Evolutionary conservation across 441 rosid genomes (phyloP), one percentile per base, ranked within the genome.

Genomic region (Cnidoscolus chayamansa): DNA sequence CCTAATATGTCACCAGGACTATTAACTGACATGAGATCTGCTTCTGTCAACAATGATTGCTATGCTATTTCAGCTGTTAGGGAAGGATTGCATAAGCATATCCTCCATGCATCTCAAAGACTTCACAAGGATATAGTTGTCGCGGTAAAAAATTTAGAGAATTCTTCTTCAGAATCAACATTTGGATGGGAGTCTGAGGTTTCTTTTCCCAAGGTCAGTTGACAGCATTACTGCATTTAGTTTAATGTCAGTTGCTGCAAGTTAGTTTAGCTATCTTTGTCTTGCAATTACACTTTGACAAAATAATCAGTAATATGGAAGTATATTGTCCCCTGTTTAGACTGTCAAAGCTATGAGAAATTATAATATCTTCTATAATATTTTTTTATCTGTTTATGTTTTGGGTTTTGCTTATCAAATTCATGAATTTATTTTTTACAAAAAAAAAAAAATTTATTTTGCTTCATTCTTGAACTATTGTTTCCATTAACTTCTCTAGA

Each of bases 1-100:
- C 99, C 97, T 0, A 74, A 72, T 58, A 75, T 91, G 72, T 81
- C 93, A 15, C 98, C 98, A 2, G 97, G 97, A 61, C 59, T 84
- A 58, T 78, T 95, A 62, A 95, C 97, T 0, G 97, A 95, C 67
- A 72, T 93, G 95, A 84, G 98, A 74, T 93, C 99, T 31, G 94
- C 97, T 53, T 91, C 98, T 3, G 96, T 93, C 62, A 95, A 95
- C 83, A 93, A 95, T 37, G 95, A 93, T 32, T 90, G 40, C 40
- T 35, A 35, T 35, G 40, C 40, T 4, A 35, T 35, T 35, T 35
- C 40, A 35, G 84, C 90, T 0, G 68, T 90, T 20, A 93, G 76
- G 84, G 80, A 71, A 40, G 89, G 81, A 56, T 74, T 95, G 66
- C 89, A 93, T 72, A 86, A 86, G 77, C 86, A 91, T 71, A 85